A percentile compares a stretch with the other conserved stretches of the same genome.
Evolutionary conservation across 129 eudicot species (phyloP).

Genomic region (Centrapalus pauciflorus): DNA sequence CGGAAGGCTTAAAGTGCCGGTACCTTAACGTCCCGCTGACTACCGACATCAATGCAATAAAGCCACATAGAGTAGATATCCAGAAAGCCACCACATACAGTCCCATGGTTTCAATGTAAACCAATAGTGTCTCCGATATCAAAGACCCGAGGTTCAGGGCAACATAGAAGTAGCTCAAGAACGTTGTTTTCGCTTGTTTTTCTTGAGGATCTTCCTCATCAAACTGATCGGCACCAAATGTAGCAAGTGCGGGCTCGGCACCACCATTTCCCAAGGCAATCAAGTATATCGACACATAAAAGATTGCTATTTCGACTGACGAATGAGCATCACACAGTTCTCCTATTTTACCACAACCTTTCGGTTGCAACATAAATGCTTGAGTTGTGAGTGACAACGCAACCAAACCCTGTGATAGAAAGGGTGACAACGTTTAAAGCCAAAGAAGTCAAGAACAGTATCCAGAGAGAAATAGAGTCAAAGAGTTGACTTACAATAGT

Average conservation of each 20-base stretch:
- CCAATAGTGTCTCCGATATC: constrained; percentile 58
- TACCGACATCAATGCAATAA: constrained; percentile 39
- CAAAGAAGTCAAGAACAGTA: neutral
- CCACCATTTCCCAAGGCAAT: constrained; percentile 66
- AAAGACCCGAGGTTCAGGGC: constrained; percentile 60
- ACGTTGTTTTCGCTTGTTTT: constrained; percentile 43
- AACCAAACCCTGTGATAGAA: constrained; percentile 51
- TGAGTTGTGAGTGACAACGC: constrained; percentile 61
- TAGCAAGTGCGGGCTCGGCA: constrained; percentile 58
- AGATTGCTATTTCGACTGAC: constrained; percentile 30
- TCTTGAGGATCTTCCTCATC: constrained; percentile 60
- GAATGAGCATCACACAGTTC: constrained; percentile 49
- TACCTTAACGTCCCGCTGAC: constrained; percentile 48
- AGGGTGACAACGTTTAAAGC: neutral
- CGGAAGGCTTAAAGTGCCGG: constrained; percentile 53
- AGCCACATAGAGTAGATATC: constrained; percentile 50
- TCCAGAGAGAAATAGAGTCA: neutral
- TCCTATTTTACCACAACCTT: constrained; percentile 68
- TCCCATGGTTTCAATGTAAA: constrained; percentile 60
- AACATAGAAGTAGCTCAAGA: constrained; percentile 58
- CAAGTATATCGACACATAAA: constrained; percentile 55
- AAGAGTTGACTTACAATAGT: constrained; percentile 52
- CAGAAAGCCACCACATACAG: constrained; percentile 56
- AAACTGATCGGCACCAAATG: constrained; percentile 67
- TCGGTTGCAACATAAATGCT: constrained; percentile 54